Conservation (phyloP, 2,329 filamentous ascomycete species). For the Beauveria caledonica region DNA sequence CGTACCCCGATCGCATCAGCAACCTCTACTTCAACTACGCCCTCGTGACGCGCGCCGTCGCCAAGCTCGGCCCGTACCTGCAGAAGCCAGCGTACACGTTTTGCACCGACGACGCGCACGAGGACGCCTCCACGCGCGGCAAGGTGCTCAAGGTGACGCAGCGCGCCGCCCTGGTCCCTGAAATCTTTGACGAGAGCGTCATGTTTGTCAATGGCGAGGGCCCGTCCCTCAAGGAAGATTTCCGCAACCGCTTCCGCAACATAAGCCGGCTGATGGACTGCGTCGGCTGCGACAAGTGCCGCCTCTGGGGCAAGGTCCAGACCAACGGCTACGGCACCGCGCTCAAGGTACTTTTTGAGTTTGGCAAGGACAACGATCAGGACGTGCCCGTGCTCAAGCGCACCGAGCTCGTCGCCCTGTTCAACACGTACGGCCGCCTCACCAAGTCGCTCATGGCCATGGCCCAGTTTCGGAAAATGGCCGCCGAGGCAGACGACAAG, state of each 20-base stretch:
- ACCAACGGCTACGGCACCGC: conserved; percentile 91
- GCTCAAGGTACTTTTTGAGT: conserved; percentile 92
- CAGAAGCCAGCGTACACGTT: conserved; percentile 68
- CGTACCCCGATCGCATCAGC: conserved; percentile 81
- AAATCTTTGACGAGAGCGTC: conserved; percentile 88
- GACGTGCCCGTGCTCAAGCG: conserved; percentile 66
- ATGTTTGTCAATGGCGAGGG: conserved; percentile 83
- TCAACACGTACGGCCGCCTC: conserved; percentile 88
- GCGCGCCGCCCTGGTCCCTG: conserved; percentile 57
- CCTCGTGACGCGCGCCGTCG: conserved; percentile 81
- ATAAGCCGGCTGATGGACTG: conserved; percentile 97
- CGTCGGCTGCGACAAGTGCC: conserved; percentile 96
- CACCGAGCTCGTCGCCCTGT: conserved; percentile 86
- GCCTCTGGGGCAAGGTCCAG: conserved; percentile 95
- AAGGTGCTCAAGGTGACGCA: conserved; percentile 73
- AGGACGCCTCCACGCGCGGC: conserved; percentile 70
- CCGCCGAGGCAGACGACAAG: conserved; percentile 26
- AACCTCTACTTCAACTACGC: conserved; percentile 99
- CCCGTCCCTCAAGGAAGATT: conserved; percentile 85
- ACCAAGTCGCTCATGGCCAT: conserved; percentile 72
- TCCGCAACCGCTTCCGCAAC: conserved; percentile 94
- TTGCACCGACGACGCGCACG: conserved; percentile 74
- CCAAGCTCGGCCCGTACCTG: conserved; percentile 79
- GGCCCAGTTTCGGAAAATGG: conserved; percentile 57
- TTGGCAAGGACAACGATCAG: conserved; percentile 56